Evolutionary conservation across 139 green algal genomes (phyloP).

Genomic region (Chlorella sp.): DNA sequence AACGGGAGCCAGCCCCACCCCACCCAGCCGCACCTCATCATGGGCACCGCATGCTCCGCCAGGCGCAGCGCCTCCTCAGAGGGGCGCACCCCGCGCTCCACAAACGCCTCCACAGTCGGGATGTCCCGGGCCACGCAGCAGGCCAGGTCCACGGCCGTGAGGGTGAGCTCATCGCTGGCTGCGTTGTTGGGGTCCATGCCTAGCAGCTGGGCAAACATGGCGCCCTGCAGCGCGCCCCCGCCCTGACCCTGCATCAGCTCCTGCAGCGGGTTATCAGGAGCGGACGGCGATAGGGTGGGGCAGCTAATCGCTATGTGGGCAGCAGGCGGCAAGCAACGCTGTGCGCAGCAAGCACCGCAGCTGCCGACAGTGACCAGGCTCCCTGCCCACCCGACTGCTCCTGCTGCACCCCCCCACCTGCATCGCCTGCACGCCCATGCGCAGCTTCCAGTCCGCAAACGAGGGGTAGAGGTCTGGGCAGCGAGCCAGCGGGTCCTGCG

Average conservation of each 20-base stretch:
- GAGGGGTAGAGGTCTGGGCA: conserved; percentile 36
- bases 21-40: conserved; percentile 23
- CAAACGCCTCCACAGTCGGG: conserved; percentile 31
- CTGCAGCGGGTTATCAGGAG: neutral
- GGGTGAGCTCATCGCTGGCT: too few relatives aligned
- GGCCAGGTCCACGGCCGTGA: conserved; percentile 40
- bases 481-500: neutral
- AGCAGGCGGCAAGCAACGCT: neutral
- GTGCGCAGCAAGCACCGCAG: neutral
- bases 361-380: neutral
- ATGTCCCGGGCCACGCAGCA: conserved; percentile 22
- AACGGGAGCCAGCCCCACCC: too few relatives aligned
- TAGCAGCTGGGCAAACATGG: too few relatives aligned
- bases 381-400: neutral
- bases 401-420: conserved; percentile 4
- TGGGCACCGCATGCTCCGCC: conserved; percentile 4
- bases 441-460: conserved; percentile 9
- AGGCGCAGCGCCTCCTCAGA: conserved; percentile 2
- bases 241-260: conserved; percentile 3
- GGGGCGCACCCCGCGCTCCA: conserved; percentile 10
- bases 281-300: too few relatives aligned
- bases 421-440: conserved; percentile 2
- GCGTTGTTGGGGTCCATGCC: too few relatives aligned
- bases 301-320: too few relatives aligned
- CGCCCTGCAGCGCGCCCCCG: neutral